These are phyloP conservation scores for Chaetomidium leptoderma DNA, from an alignment of 495 filamentous ascomycete species.

Conservation along the genomic window DNA sequence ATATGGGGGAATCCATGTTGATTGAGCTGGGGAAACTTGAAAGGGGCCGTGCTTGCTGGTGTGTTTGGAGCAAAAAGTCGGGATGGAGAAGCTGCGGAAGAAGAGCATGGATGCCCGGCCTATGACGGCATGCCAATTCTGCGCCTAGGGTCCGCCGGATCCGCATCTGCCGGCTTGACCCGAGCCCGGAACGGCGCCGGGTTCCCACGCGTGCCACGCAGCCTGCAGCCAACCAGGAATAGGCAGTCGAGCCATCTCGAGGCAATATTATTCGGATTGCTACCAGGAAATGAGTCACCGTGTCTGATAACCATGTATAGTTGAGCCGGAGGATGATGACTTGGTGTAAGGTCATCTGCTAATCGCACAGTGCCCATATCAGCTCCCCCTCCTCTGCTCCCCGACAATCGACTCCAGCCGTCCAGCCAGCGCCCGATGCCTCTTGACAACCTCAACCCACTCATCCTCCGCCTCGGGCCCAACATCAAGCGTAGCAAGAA, in stretches of 20 bases:
- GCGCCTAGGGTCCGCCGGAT: conserved; percentile 8
- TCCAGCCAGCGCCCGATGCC: conserved; percentile 82
- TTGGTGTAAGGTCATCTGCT: neutral
- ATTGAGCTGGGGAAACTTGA: neutral
- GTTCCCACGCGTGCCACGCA: no score
- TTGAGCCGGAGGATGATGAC: no score
- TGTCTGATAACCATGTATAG: neutral
- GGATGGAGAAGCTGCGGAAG: neutral
- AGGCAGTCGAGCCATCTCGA: neutral
- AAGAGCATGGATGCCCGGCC: conserved; percentile 1
- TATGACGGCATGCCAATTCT: conserved; percentile 21
- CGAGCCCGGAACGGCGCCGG: conserved; percentile 12
- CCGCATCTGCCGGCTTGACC: conserved; percentile 18
- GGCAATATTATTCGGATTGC: neutral
- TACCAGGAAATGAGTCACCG: neutral
- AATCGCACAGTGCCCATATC: neutral
- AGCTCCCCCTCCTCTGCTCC: conserved; percentile 33
- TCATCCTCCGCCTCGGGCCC: conserved; percentile 58
- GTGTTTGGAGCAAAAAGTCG: conserved; percentile 8
- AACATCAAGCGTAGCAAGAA: conserved; percentile 63
- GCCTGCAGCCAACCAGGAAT: neutral
- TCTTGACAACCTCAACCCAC: conserved; percentile 89
- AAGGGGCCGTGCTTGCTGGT: neutral
- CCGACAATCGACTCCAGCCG: conserved; percentile 78
- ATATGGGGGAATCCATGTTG: conserved; percentile 12